These are phyloP conservation scores for Paxillus involutus DNA, from an alignment of 768 basidiomycete species.

Conservation along the genomic window DNA sequence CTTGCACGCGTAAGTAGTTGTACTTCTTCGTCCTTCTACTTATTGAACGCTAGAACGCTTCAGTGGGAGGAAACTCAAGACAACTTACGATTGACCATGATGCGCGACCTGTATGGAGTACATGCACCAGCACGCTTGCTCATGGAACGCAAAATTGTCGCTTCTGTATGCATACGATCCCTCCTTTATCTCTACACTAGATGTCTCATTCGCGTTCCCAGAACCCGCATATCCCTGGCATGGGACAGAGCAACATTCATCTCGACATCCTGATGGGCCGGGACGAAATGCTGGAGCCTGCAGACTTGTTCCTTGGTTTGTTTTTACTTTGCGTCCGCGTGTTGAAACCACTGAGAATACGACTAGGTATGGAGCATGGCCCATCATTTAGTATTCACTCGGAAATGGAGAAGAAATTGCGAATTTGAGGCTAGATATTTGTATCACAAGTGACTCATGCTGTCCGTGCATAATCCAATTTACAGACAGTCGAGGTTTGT, in stretches of 20 bases:
- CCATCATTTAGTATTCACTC: constrained; percentile 56
- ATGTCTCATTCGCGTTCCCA: constrained; percentile 27
- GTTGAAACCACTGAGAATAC: constrained; percentile 2
- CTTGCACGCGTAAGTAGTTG: constrained; percentile 66
- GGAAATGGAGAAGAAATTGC: constrained; percentile 64
- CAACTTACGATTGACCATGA: constrained; percentile 78
- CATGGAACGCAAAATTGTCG: constrained; percentile 92
- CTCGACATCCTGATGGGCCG: constrained; percentile 93
- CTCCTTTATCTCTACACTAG: background rate
- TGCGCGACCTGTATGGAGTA: constrained; percentile 82
- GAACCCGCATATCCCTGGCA: constrained; percentile 66
- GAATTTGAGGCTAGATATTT: constrained; percentile 35
- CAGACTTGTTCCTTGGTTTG: constrained; percentile 80
- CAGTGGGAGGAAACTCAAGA: constrained; percentile 97
- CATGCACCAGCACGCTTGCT: constrained; percentile 86
- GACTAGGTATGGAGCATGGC: constrained; percentile 53
- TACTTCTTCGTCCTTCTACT: background rate
- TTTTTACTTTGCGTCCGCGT: constrained; percentile 5
- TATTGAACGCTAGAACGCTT: constrained; percentile 1
- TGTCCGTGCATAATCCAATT: background rate
- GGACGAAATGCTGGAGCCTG: constrained; percentile 78
- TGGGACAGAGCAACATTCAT: constrained; percentile 74
- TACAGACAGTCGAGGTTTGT: too few species aligned
- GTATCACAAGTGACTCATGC: constrained; percentile 3
- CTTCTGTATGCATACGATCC: constrained; percentile 45